Evolutionary conservation across 2,329 filamentous ascomycete genomes (phyloP), one percentile per base, ranked within the genome.

Genomic region (Trichoderma atrobrunneum): DNA sequence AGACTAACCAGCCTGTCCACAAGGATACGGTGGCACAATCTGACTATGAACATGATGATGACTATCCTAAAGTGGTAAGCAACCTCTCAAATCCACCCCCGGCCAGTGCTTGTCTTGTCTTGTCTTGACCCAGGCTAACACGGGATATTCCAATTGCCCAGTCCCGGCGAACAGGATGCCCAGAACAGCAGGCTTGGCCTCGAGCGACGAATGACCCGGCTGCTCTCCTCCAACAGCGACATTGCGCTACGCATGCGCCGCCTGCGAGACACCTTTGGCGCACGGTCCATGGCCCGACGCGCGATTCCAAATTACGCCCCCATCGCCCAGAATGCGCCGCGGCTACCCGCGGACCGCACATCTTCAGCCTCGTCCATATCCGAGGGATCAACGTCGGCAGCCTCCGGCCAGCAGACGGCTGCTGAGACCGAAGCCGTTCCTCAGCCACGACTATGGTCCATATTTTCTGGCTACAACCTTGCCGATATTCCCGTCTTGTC

Each of bases 21-120:
- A 2, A 76, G 81, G 7, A 78, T 82, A 10, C 78, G 79, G 34
- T 82, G 80, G 79, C 81, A 82, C 75, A 81, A 80, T 61, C 74
- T 82, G 24, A 81, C 80, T n/a, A 81, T 82, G 75, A 80, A 79
- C 18, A 80, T 82, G 78, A 81, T 82, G 77, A 81, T 80, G 77
- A 82, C 80, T 5, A 80, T 82, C 56, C 74, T 82, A 24, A 81
- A 82, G 74, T 82, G 81, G 81, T 82, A 75, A 75, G 78, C 74
- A 36, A 21, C 34, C 26, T 69, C 56, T 32, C 48, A 11, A n/a
- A n/a, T n/a, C n/a, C n/a, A n/a, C n/a, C 26, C 2, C 43, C 34
- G 56, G 34, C 60, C n/a, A 30, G 28, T 60, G 26, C 39, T 39
- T 67, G 56, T 28, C 39, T 21, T 43, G 28, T n/a, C n/a, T n/a